Evolutionary conservation across 139 green algal species (phyloP).

Genomic region (Tetraselmis striata): DNA sequence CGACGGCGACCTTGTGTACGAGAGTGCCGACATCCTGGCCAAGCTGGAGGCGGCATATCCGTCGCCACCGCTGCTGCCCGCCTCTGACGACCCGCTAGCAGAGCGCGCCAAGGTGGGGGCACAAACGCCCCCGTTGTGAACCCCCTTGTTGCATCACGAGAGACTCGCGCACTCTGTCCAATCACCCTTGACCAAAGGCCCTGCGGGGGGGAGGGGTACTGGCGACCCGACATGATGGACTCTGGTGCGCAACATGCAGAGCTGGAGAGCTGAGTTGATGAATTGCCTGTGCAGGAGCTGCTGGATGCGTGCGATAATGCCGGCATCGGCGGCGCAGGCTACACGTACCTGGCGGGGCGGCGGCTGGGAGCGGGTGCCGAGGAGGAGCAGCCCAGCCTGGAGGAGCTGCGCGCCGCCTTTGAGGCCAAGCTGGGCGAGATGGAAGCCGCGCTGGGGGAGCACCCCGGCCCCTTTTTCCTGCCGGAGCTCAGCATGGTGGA

Average conservation of each 20-base stretch:
- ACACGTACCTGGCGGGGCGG: background rate
- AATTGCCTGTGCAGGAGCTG: too few relatives aligned
- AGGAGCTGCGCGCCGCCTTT: background rate
- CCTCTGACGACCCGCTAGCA: background rate
- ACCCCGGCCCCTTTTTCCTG: background rate
- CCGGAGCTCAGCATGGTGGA: slow-evolving; percentile 17
- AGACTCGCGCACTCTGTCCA: too few relatives aligned
- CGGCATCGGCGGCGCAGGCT: background rate
- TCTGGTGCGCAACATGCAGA: too few relatives aligned
- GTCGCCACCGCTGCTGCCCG: slow-evolving; percentile 14
- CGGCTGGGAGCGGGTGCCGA: background rate
- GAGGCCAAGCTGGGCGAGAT: background rate
- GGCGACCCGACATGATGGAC: too few relatives aligned
- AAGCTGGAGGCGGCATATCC: slow-evolving; percentile 20
- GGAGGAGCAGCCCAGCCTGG: background rate
- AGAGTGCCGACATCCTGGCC: slow-evolving; percentile 24
- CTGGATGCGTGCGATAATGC: background rate
- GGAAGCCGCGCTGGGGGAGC: background rate
- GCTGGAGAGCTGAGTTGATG: too few relatives aligned
- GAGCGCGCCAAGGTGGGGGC: too few relatives aligned
- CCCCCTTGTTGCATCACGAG: too few relatives aligned
- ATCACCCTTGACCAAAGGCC: too few relatives aligned
- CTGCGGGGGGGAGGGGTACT: too few relatives aligned
- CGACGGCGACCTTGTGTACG: slow-evolving; percentile 25
- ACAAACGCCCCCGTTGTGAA: too few relatives aligned